phyloP scores from a whole-genome alignment of 1,139 yeast species.

The Debaryomycetaceae sp. region DNA sequence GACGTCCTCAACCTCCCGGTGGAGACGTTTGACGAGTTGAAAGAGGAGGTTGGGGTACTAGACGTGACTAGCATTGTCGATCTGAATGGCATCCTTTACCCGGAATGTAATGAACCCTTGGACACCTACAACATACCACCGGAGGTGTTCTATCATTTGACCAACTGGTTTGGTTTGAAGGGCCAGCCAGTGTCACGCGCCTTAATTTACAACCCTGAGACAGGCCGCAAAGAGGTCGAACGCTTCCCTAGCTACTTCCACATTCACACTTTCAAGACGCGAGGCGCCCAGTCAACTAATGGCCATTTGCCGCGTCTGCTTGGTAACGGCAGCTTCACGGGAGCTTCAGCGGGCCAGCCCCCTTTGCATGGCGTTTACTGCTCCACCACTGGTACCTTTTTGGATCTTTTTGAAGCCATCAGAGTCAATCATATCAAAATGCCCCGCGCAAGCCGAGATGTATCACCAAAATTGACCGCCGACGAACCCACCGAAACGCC shows the following conservation, averaged over 20 bases:
- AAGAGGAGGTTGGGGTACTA: constrained; percentile 27
- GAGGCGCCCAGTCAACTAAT: constrained; percentile 12
- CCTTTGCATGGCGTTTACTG: constrained; percentile 15
- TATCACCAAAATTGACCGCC: no score
- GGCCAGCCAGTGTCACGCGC: constrained; percentile 46
- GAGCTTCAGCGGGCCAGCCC: constrained; percentile 9
- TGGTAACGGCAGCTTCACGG: no score
- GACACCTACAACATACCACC: constrained; percentile 33
- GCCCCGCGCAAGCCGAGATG: no score
- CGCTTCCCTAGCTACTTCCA: constrained; percentile 47
- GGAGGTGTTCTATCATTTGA: constrained; percentile 37
- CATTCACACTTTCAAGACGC: constrained; percentile 45
- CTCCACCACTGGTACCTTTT: constrained; percentile 33
- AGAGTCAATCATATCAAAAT: constrained; percentile 17
- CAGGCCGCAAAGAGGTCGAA: constrained; percentile 45
- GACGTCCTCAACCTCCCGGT: constrained; percentile 24
- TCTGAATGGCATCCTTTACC: constrained; percentile 26
- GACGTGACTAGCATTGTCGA: constrained; percentile 29
- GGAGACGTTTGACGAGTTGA: constrained; percentile 22
- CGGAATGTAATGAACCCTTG: constrained; percentile 27
- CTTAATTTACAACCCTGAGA: constrained; percentile 32
- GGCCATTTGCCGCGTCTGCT: no score
- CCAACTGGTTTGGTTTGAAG: constrained; percentile 51
- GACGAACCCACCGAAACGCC: no score
- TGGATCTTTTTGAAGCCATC: constrained; percentile 26